A percentile compares a stretch with the other conserved stretches of the same genome.
Evolutionary conservation across 2,329 filamentous ascomycete species (phyloP).

Genomic region (Fusarium sp.): DNA sequence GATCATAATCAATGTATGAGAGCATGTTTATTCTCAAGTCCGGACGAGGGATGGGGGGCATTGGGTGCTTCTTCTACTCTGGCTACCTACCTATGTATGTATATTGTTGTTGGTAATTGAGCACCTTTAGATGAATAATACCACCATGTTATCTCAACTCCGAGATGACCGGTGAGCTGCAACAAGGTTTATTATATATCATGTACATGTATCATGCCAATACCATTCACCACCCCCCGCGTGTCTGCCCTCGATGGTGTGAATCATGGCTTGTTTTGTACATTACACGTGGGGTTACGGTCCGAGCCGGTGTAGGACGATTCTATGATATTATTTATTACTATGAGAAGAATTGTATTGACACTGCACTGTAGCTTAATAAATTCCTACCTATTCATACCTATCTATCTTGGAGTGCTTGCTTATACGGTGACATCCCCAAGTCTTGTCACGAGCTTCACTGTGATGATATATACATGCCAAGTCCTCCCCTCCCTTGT

Average conservation of each 20-base stretch:
- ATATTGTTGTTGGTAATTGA: conserved; percentile 1
- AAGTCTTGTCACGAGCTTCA: background rate
- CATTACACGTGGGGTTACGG: conserved; percentile 16
- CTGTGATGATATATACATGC: background rate
- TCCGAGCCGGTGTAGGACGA: background rate
- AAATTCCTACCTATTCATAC: background rate
- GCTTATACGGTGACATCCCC: background rate
- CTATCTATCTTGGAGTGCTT: background rate
- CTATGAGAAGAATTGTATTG: background rate
- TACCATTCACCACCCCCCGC: conserved; percentile 19
- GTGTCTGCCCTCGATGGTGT: conserved; percentile 7
- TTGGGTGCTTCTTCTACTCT: conserved; percentile 7
- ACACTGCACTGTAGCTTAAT: background rate
- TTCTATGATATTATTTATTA: background rate
- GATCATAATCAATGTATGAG: background rate
- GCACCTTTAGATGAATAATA: conserved; percentile 12
- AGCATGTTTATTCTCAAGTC: background rate
- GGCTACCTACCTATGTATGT: no score
- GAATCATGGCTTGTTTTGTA: conserved; percentile 21
- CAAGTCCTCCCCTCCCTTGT: conserved; percentile 1
- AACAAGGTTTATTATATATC: conserved; percentile 16
- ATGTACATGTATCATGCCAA: conserved; percentile 21
- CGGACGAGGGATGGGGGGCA: background rate
- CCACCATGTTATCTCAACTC: conserved; percentile 6
- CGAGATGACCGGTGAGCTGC: conserved; percentile 8